These are phyloP conservation scores for Geotrichum cucujoidarum DNA, from an alignment of 1,139 yeast genomes.

Conservation along the genomic window DNA sequence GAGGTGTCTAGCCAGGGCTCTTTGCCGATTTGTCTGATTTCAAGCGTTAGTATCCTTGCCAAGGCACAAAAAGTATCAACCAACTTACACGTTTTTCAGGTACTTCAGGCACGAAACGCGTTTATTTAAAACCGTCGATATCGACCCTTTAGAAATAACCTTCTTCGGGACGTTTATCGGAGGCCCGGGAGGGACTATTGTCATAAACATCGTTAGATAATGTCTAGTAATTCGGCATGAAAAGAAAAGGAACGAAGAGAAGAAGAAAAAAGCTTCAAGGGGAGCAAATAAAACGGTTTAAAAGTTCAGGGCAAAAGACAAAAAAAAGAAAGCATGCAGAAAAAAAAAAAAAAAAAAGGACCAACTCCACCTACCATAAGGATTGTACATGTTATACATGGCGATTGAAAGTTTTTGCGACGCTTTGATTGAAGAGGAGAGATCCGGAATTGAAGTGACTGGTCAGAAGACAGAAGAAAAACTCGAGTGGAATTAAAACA, in stretches of 20 bases:
- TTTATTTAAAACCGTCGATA: not conserved
- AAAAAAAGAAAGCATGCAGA: no score
- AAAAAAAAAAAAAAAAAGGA: no score
- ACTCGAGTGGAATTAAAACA: no score
- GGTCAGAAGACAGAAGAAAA: no score
- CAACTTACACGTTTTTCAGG: constrained; percentile 13
- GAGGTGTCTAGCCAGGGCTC: constrained; percentile 16
- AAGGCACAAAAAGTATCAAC: not conserved
- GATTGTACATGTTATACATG: no score
- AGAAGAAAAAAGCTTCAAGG: not conserved
- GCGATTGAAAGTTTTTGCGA: no score
- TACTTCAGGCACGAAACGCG: constrained; percentile 13
- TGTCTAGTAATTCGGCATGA: not conserved
- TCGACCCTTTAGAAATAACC: constrained; percentile 1
- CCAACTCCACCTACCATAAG: no score
- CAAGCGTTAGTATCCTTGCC: not conserved
- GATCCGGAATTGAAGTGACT: no score
- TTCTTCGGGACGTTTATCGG: not conserved
- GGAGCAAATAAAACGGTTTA: no score
- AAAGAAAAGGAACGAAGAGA: not conserved
- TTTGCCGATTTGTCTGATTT: constrained; percentile 12
- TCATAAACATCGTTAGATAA: constrained; percentile 6
- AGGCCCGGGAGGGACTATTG: constrained; percentile 5
- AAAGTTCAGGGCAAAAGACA: no score
- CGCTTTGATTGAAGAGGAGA: no score